These are phyloP conservation scores for Fraxinus greggii DNA, from an alignment of 305 asterid genomes.

Conservation along the genomic window DNA sequence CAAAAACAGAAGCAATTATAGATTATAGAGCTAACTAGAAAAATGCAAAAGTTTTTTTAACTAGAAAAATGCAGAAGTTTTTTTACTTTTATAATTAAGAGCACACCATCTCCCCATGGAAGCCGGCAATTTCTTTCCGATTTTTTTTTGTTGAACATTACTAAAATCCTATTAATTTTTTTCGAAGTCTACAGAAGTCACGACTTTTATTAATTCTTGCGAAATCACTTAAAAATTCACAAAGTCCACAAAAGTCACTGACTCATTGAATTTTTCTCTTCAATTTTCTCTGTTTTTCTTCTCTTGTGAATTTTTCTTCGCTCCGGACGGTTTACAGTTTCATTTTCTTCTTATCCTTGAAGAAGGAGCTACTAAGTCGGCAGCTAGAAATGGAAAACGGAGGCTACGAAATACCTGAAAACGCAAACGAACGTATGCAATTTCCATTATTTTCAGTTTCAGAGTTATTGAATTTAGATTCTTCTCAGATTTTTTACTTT, in stretches of 20 bases:
- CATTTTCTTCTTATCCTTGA: background rate
- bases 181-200: no score
- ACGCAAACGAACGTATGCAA: slow-evolving; percentile 68
- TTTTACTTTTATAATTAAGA: slow-evolving; percentile 78
- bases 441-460: background rate
- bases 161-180: background rate
- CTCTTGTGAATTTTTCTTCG: background rate
- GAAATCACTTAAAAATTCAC: background rate
- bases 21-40: background rate
- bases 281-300: background rate
- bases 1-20: background rate
- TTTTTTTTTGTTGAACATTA: background rate
- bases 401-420: slow-evolving; percentile 51
- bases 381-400: slow-evolving; percentile 50
- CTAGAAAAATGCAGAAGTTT: background rate
- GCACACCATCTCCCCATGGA: slow-evolving; percentile 98
- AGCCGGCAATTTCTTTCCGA: slow-evolving; percentile 76
- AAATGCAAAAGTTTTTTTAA: background rate
- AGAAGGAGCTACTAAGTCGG: background rate
- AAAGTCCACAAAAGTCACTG: background rate
- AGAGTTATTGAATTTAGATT: background rate
- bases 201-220: no score
- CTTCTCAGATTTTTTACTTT: background rate
- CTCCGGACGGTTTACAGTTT: background rate
- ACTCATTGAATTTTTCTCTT: background rate